Evolutionary conservation across 176 grass and related monocot genomes (phyloP).

Genomic region (Themeda triandra): DNA sequence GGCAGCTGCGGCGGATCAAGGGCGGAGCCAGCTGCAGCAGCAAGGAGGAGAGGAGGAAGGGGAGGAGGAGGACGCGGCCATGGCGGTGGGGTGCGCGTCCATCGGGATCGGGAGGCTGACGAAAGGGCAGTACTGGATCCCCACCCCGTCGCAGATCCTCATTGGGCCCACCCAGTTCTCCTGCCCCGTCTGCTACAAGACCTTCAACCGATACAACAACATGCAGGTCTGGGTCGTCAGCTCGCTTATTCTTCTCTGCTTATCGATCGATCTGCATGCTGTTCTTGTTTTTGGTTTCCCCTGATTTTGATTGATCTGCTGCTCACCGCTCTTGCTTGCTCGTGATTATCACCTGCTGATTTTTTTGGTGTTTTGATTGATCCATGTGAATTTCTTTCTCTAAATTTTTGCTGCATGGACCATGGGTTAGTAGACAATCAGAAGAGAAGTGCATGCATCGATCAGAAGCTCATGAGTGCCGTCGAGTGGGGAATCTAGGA

Average conservation of each 20-base stretch:
- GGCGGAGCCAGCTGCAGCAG: not conserved
- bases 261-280: not conserved
- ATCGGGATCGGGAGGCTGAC: slow-evolving; percentile 68
- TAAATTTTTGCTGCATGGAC: not conserved
- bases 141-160: slow-evolving; percentile 87
- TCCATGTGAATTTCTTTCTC: not conserved
- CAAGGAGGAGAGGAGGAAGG: slow-evolving; percentile 1
- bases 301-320: not conserved
- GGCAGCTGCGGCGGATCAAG: not conserved
- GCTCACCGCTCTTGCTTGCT: not conserved
- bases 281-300: not conserved
- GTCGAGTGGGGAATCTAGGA: slow-evolving; percentile 46
- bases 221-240: slow-evolving; percentile 57
- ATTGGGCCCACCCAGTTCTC: slow-evolving; percentile 89
- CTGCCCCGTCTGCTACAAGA: slow-evolving; percentile 83
- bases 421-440: not conserved
- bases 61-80: not conserved
- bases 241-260: too few species aligned
- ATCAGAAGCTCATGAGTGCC: not conserved
- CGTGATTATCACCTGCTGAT: not conserved
- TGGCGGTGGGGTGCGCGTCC: slow-evolving; percentile 40
- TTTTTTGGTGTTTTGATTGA: not conserved
- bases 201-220: slow-evolving; percentile 94
- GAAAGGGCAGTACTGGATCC: slow-evolving; percentile 91
- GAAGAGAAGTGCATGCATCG: not conserved